Percentiles rank a stretch among this genome's conserved stretches.
phyloP scores from a whole-genome alignment of 257 asterid species.

The Nicotiana otophora region DNA sequence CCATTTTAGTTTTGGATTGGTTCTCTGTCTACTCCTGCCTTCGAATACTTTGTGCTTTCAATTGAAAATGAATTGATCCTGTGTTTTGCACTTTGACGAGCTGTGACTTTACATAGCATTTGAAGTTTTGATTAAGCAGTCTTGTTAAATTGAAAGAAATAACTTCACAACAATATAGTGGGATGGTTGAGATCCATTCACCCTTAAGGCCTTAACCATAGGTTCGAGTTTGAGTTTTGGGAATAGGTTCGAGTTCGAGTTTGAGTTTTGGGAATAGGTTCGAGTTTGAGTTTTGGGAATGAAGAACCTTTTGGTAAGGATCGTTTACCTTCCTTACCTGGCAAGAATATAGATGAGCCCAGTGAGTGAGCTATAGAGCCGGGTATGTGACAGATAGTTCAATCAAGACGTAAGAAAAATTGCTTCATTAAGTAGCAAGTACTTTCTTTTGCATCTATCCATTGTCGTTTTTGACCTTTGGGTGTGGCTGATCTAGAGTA shows the following conservation, averaged over 20 bases:
- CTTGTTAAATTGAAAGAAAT: not conserved
- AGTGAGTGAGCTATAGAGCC: too few species aligned
- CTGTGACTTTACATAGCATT: not conserved
- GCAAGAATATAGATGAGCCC: too few species aligned
- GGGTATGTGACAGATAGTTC: too few species aligned
- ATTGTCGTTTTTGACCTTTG: too few species aligned
- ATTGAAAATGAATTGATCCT: not conserved
- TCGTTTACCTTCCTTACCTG: not conserved
- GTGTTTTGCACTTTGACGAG: not conserved
- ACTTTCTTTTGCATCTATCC: too few species aligned
- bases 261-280: too few species aligned
- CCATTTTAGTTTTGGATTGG: not conserved
- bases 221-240: too few species aligned
- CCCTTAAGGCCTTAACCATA: not conserved
- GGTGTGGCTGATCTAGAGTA: too few species aligned
- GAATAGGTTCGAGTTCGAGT: too few species aligned
- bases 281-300: too few species aligned
- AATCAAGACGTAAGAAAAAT: too few species aligned
- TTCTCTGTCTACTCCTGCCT: not conserved
- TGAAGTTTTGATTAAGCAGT: not conserved
- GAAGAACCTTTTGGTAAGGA: not conserved
- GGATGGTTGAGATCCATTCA: not conserved
- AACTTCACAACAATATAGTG: not conserved
- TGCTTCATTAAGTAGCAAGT: too few species aligned
- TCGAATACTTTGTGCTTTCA: not conserved